phyloP scores from a whole-genome alignment of 2,329 filamentous ascomycete species.

The Penicillium sp. region DNA sequence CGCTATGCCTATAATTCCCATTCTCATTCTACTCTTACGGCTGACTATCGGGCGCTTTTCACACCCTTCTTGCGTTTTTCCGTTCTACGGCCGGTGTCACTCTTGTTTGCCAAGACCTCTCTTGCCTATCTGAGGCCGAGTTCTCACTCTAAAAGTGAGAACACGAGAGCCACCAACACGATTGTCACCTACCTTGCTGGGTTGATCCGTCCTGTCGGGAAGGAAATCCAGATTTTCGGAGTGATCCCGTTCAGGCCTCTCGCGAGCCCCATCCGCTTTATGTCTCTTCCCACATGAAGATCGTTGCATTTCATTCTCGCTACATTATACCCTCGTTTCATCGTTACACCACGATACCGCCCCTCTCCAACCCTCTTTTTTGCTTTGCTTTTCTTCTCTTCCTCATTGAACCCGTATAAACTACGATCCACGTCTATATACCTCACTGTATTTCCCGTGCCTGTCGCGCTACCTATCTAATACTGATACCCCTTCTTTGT shows the following conservation, averaged over 20 bases:
- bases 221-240: not conserved
- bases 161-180: not conserved
- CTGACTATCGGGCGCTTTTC: constrained; percentile 3
- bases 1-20: constrained; percentile 11
- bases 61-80: not conserved
- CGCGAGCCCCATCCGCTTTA: not conserved
- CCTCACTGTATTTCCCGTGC: not conserved
- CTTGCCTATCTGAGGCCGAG: not conserved
- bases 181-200: not conserved
- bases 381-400: not conserved
- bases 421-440: constrained; percentile 2
- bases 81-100: not conserved
- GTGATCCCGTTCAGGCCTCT: not conserved
- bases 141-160: not conserved
- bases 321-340: constrained; percentile 7
- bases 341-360: constrained; percentile 1
- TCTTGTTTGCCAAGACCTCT: not conserved
- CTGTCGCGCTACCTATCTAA: not conserved
- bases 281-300: not conserved
- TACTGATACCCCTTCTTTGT: constrained; percentile 15
- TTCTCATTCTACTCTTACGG: constrained; percentile 12
- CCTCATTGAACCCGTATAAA: not conserved
- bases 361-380: constrained; percentile 1
- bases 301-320: too few relatives aligned
- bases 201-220: not conserved